A percentile compares a stretch with the other conserved stretches of the same genome.
phyloP scores from a whole-genome alignment of 2,329 filamentous ascomycete genomes.

The Penicillium psychrosexuale region DNA sequence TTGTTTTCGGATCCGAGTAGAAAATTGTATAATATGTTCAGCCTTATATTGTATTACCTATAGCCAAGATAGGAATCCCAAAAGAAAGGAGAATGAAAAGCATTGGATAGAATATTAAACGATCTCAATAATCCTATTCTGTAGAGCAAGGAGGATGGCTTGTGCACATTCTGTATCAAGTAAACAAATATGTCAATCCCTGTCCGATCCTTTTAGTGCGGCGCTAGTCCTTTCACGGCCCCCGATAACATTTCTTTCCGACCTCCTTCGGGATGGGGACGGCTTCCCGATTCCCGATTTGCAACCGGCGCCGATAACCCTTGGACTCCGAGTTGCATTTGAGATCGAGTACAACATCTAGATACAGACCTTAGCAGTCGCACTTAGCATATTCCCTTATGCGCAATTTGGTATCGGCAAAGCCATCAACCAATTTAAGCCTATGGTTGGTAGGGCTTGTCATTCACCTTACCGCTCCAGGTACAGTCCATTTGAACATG shows the following conservation, averaged over 20 bases:
- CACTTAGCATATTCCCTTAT: neutral
- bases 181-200: neutral
- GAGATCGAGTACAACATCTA: neutral
- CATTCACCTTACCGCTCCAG: neutral
- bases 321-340: slow-evolving; percentile 3
- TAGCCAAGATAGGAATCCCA: neutral
- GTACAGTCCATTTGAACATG: neutral
- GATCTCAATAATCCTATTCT: neutral
- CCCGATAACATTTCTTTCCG: neutral
- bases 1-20: neutral
- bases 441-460: neutral
- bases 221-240: neutral
- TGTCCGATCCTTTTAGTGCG: neutral
- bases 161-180: slow-evolving; percentile 3
- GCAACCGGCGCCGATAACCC: neutral
- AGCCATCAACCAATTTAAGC: neutral
- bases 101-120: neutral
- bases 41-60: neutral
- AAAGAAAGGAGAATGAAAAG: neutral
- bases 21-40: neutral
- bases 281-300: slow-evolving; percentile 7
- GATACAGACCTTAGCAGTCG: neutral
- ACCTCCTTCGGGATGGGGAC: slow-evolving; percentile 3
- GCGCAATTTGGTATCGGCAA: neutral
- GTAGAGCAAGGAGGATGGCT: neutral